phyloP scores from a whole-genome alignment of 345 rosid species.

The Corymbia maculata region DNA sequence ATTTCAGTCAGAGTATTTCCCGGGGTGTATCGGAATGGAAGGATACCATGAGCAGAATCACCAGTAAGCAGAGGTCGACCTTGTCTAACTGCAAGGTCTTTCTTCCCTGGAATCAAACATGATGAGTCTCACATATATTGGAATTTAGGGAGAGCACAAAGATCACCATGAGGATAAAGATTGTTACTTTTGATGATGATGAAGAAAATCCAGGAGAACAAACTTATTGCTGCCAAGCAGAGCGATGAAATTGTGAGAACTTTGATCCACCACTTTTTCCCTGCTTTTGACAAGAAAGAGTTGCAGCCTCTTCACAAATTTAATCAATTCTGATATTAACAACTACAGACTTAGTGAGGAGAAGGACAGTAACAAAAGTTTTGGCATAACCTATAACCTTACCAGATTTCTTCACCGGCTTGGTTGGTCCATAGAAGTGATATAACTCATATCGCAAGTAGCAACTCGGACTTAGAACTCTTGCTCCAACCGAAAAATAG shows the following conservation, averaged over 20 bases:
- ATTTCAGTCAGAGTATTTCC: background rate
- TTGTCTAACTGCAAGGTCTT: background rate
- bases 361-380: background rate
- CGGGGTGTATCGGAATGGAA: background rate
- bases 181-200: background rate
- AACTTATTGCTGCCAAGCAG: background rate
- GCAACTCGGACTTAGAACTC: background rate
- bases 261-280: background rate
- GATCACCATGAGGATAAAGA: background rate
- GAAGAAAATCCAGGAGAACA: background rate
- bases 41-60: background rate
- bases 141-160: background rate
- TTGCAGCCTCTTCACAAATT: background rate
- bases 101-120: background rate
- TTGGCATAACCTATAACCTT: background rate
- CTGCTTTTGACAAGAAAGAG: background rate
- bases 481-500: background rate
- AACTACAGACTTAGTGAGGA: background rate
- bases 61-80: background rate
- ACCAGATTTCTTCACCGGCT: background rate
- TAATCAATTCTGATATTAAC: background rate
- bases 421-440: background rate
- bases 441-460: background rate
- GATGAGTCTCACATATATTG: background rate
- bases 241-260: background rate